Evolutionary conservation across 129 eudicot species (phyloP).

Genomic region (Artemisia argyi): DNA sequence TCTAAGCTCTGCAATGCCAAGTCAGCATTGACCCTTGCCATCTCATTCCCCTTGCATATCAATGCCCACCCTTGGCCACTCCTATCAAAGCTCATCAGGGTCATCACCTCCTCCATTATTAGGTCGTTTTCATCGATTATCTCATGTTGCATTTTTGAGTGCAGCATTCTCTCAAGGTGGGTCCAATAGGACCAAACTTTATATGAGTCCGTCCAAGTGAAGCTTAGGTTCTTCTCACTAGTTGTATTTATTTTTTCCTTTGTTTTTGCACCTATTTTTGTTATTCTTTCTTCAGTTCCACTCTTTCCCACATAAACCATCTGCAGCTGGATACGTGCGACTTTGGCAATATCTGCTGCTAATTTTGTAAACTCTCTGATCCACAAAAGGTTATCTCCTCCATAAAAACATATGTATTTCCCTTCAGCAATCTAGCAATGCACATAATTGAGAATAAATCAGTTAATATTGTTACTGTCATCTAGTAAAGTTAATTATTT

Average conservation of each 20-base stretch:
- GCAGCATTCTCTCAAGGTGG: conserved; percentile 87
- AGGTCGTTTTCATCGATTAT: conserved; percentile 47
- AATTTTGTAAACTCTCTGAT: conserved; percentile 44
- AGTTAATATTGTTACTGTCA: background rate
- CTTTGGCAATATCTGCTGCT: conserved; percentile 40
- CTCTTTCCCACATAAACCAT: conserved; percentile 87
- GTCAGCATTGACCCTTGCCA: conserved; percentile 63
- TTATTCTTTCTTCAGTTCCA: conserved; percentile 52
- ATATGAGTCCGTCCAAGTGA: conserved; percentile 56
- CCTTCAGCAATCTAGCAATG: conserved; percentile 48
- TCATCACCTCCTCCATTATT: conserved; percentile 64
- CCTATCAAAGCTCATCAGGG: conserved; percentile 73
- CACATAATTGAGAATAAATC: conserved; percentile 19
- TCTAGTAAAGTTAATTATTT: conserved; percentile 10
- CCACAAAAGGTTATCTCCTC: conserved; percentile 86
- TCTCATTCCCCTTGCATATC: conserved; percentile 47
- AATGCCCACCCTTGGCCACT: conserved; percentile 81
- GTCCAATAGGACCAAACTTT: conserved; percentile 91
- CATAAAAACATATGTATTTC: conserved; percentile 78
- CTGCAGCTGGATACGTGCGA: conserved; percentile 47
- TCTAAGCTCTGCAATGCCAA: conserved; percentile 31
- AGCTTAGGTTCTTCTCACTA: conserved; percentile 45
- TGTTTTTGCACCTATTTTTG: conserved; percentile 29
- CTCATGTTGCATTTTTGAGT: conserved; percentile 74
- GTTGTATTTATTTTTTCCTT: conserved; percentile 26